These are phyloP conservation scores for Conoideocrella luteorostrata DNA, from an alignment of 2,329 filamentous ascomycete species.

Conservation along the genomic window DNA sequence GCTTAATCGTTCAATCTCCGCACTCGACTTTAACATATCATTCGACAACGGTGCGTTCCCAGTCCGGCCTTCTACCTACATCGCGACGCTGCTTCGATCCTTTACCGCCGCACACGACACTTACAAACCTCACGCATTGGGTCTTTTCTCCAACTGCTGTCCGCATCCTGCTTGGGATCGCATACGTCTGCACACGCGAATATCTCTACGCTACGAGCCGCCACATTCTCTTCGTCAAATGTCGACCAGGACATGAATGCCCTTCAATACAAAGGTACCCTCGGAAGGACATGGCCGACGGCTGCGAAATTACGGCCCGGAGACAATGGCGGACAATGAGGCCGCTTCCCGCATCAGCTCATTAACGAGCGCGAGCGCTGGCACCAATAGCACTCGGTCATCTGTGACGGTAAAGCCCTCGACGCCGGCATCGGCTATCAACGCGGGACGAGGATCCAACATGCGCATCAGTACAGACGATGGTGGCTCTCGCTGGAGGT, in stretches of 20 bases:
- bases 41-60: too few relatives aligned
- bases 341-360: slow-evolving; percentile 51
- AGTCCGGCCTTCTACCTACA: too few relatives aligned
- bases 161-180: not conserved
- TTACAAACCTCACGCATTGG: too few relatives aligned
- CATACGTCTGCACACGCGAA: not conserved
- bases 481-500: slow-evolving; percentile 31
- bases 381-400: slow-evolving; percentile 60
- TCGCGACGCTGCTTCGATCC: too few relatives aligned
- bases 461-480: slow-evolving; percentile 35
- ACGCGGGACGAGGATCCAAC: slow-evolving; percentile 16
- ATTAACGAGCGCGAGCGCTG: slow-evolving; percentile 36
- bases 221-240: not conserved
- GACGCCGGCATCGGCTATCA: slow-evolving; percentile 23
- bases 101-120: too few relatives aligned
- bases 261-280: slow-evolving; percentile 13
- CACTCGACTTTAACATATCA: not conserved
- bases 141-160: not conserved
- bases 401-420: slow-evolving; percentile 55
- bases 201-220: not conserved
- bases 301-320: slow-evolving; percentile 26
- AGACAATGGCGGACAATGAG: slow-evolving; percentile 64
- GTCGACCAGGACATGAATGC: slow-evolving; percentile 27
- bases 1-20: not conserved
- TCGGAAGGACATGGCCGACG: slow-evolving; percentile 24